Evolutionary conservation across 192 early-diverging fungal species (phyloP).

Genomic region (Diversispora epigaea): DNA sequence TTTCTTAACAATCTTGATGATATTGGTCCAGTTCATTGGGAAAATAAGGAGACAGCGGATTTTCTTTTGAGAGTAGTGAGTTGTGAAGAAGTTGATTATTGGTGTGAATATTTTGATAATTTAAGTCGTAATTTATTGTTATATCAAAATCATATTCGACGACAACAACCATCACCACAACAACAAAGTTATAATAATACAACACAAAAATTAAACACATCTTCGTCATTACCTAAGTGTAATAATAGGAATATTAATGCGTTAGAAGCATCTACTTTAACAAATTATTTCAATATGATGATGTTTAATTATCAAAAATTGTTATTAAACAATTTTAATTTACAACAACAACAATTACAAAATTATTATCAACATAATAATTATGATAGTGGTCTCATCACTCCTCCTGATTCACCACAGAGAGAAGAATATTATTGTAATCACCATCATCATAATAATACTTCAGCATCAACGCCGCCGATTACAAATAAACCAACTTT

Average conservation of each 20-base stretch:
- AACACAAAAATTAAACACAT: background rate
- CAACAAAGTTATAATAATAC: background rate
- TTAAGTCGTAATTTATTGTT: background rate
- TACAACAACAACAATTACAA: background rate
- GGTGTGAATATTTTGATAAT: conserved; percentile 8
- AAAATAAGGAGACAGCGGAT: background rate
- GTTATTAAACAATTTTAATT: background rate
- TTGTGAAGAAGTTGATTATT: conserved; percentile 1
- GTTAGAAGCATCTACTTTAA: background rate
- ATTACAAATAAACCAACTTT: background rate
- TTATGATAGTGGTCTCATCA: background rate
- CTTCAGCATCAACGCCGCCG: background rate
- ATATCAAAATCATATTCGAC: background rate
- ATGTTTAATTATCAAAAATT: conserved; percentile 2
- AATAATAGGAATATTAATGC: background rate
- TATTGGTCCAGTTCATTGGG: conserved; percentile 16
- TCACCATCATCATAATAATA: background rate
- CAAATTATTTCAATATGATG: background rate
- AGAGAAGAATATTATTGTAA: background rate
- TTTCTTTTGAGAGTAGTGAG: conserved; percentile 1
- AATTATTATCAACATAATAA: background rate
- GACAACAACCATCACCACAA: background rate
- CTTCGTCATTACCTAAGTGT: background rate
- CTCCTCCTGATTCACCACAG: background rate
- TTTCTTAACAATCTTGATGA: conserved; percentile 25